Conservation (phyloP, 768 basidiomycete genomes). For the Hygrocybe punicea region DNA sequence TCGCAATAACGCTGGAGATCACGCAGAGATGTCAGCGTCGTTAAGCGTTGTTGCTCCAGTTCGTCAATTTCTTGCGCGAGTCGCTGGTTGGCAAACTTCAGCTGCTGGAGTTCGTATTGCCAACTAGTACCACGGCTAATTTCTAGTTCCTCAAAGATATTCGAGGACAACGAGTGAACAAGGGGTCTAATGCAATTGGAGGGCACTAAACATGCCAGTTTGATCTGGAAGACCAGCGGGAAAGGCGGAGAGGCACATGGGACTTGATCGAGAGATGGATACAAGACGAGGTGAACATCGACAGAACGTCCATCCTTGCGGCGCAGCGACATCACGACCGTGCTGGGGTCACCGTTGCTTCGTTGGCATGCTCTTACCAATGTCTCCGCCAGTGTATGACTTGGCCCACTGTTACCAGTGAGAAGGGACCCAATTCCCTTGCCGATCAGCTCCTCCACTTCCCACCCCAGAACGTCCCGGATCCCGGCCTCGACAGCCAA, state of each 20-base stretch:
- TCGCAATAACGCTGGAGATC: background rate
- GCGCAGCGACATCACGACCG: conserved; percentile 36
- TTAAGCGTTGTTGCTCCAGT: conserved; percentile 23
- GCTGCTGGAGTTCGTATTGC: conserved; percentile 90
- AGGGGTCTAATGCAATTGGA: conserved; percentile 1
- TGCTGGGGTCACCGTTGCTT: conserved; percentile 17
- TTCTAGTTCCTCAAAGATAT: conserved; percentile 75
- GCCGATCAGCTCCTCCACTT: conserved; percentile 51
- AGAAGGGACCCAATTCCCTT: conserved; percentile 41
- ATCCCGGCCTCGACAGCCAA: conserved; percentile 50
- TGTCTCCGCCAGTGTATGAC: conserved; percentile 22
- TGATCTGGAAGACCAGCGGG: conserved; percentile 39
- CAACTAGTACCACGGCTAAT: conserved; percentile 70
- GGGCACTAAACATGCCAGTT: conserved; percentile 22
- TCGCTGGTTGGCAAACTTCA: conserved; percentile 67
- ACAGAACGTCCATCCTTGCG: conserved; percentile 36
- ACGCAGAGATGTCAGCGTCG: background rate
- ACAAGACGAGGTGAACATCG: conserved; percentile 26
- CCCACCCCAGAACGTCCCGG: conserved; percentile 65
- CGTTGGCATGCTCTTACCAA: conserved; percentile 25
- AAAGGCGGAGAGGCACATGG: conserved; percentile 13
- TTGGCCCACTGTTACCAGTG: conserved; percentile 19
- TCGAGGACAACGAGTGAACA: conserved; percentile 13
- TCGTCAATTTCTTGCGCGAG: conserved; percentile 52
- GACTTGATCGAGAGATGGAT: conserved; percentile 6